Conservation (phyloP, 148 eudicot species). For the Tetragonia tetragonoides region DNA sequence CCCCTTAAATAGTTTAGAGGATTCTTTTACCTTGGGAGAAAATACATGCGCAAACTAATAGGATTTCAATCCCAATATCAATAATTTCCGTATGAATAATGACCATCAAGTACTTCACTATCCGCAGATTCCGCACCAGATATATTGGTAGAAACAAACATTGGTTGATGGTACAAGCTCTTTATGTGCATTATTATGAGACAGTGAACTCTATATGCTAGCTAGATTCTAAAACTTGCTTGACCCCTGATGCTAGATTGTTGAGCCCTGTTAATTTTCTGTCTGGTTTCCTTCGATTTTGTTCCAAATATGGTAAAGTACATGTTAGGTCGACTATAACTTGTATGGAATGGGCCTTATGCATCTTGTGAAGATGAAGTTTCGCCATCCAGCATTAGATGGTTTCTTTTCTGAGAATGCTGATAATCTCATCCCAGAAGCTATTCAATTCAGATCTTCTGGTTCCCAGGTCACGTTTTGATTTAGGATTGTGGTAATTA, state of each 20-base stretch:
- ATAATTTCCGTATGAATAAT: neutral
- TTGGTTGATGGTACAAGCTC: neutral
- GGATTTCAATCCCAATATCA: no score
- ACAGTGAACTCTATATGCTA: neutral
- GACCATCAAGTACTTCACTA: neutral
- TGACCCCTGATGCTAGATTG: neutral
- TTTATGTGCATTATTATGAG: neutral
- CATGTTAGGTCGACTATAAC: conserved; percentile 71
- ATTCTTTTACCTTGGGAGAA: no score
- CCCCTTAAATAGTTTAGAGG: no score
- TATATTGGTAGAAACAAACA: neutral
- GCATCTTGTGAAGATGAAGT: conserved; percentile 79
- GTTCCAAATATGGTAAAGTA: conserved; percentile 3
- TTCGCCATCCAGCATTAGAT: conserved; percentile 73
- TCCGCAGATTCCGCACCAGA: no score
- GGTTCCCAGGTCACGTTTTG: conserved; percentile 48
- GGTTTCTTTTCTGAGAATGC: conserved; percentile 26
- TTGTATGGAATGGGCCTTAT: conserved; percentile 95
- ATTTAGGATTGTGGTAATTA: neutral
- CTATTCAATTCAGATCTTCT: conserved; percentile 26
- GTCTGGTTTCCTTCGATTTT: conserved; percentile 1
- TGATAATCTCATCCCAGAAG: conserved; percentile 21
- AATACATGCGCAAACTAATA: no score
- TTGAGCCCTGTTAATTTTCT: neutral
- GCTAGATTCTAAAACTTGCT: neutral